Evolutionary conservation across 2,329 filamentous ascomycete genomes (phyloP), one percentile per base, ranked within the genome.

Genomic region (Bertia moriformis): DNA sequence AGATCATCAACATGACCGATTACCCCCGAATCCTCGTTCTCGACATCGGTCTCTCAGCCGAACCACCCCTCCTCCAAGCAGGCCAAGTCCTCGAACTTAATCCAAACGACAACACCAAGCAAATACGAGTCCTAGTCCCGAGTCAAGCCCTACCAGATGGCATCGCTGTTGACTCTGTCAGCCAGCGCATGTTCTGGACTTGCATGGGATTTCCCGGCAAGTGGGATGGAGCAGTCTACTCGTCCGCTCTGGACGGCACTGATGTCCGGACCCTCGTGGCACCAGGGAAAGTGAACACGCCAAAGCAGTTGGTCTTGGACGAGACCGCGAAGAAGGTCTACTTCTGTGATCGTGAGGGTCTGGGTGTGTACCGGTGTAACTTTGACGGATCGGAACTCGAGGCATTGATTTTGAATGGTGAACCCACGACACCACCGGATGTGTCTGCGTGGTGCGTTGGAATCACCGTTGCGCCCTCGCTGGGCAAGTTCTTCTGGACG

Each of bases 401-500:
- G 42, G 46, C 57, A 3, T 27, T 73, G n/a, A 40, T 69, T 4
- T 47, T 61, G 38, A 55, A 50, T 1, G 58, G 50, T 4, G 41
- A 57, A 22, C 33, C 46, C 14, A 30, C 46, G 13, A 40, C 54
- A 14, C 41, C 48, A 7, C 45, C 50, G 12, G 60, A 67, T 40
- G 22, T 43, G 42, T 48, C 45, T 36, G 51, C 57, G 3, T 73
- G 69, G 69, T 73, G 68, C 40, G 71, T 78, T 5, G 73, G 73
- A 1, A 60, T 78, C 29, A 51, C 65, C 0, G 56, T 78, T 0
- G 61, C 63, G 3, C 52, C 53, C 0, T 42, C 50, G 0, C 51
- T 53, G 1, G 59, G 61, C 13, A 60, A 63, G 32, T 57, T 78
- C 36, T 77, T 69, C 57, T 78, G 73, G 73, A 71, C 67, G 0